Conservation (phyloP, 2,329 filamentous ascomycete species). For the Penicillium sp. region DNA sequence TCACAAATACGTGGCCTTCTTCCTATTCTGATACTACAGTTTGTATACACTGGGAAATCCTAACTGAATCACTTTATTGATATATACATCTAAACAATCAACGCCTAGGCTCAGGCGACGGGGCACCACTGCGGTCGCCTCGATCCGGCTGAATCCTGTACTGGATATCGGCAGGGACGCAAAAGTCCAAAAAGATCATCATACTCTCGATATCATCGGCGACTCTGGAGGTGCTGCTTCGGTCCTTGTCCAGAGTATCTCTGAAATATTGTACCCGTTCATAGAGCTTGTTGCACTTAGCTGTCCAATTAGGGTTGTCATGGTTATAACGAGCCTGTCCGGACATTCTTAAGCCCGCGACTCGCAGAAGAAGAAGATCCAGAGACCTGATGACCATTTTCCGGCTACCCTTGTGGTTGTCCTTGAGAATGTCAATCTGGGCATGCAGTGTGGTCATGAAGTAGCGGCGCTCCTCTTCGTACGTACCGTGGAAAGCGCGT, state of each 20-base stretch:
- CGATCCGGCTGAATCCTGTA: neutral
- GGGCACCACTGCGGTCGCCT: constrained; percentile 4
- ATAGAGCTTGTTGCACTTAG: neutral
- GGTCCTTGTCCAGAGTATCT: neutral
- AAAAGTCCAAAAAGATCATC: neutral
- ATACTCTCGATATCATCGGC: neutral
- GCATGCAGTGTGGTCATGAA: constrained; percentile 2
- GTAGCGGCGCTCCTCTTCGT: neutral
- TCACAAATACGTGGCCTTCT: neutral
- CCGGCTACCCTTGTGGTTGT: neutral
- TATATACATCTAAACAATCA: neutral
- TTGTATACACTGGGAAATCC: neutral
- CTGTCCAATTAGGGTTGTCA: neutral
- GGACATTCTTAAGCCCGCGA: neutral
- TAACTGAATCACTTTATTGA: neutral
- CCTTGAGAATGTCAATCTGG: constrained; percentile 4
- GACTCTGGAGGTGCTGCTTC: neutral
- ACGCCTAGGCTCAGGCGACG: constrained; percentile 1
- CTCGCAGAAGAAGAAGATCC: neutral
- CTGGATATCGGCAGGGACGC: neutral
- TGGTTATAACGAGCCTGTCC: neutral
- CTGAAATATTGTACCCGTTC: neutral
- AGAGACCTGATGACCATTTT: neutral
- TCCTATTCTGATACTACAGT: neutral
- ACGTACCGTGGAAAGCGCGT: neutral